phyloP scores from a whole-genome alignment of 163 green algal species.

The Coccomyxa subellipsoidea region DNA sequence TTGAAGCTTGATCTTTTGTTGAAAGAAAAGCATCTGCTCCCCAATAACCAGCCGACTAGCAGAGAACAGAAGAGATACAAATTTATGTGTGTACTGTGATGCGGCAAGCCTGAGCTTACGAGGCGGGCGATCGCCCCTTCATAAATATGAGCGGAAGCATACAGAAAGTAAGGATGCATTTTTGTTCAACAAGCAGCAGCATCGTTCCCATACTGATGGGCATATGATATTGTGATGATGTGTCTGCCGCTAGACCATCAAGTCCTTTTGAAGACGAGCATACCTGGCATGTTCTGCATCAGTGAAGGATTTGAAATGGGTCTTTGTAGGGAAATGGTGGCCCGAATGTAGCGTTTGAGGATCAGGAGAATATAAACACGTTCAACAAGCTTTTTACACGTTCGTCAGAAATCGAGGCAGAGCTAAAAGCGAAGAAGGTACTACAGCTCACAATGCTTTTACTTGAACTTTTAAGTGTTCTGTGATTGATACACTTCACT shows the following conservation, averaged over 20 bases:
- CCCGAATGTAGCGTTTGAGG: constrained; percentile 64
- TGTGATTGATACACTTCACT: too few species aligned
- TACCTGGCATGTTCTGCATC: not conserved
- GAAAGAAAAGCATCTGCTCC: too few species aligned
- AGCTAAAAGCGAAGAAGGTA: constrained; percentile 71
- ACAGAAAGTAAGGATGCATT: not conserved
- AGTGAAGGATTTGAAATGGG: not conserved
- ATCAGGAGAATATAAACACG: constrained; percentile 85
- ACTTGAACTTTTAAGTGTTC: too few species aligned
- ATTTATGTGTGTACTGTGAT: not conserved
- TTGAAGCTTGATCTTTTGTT: too few species aligned
- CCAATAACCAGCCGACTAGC: too few species aligned
- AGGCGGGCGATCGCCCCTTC: not conserved
- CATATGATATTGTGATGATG: too few species aligned
- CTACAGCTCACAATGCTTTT: too few species aligned
- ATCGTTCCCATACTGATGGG: not conserved
- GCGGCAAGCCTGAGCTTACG: not conserved
- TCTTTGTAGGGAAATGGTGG: not conserved
- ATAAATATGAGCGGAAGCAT: not conserved
- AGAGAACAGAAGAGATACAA: too few species aligned
- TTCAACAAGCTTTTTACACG: constrained; percentile 79
- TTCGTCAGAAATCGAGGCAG: constrained; percentile 66
- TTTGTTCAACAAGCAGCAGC: not conserved
- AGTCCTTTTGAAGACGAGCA: too few species aligned
- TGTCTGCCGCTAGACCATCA: too few species aligned